A percentile compares a stretch with the other conserved stretches of the same genome.
Conservation (phyloP, 371 early-diverging fungal genomes). For the Cokeromyces recurvatus region DNA sequence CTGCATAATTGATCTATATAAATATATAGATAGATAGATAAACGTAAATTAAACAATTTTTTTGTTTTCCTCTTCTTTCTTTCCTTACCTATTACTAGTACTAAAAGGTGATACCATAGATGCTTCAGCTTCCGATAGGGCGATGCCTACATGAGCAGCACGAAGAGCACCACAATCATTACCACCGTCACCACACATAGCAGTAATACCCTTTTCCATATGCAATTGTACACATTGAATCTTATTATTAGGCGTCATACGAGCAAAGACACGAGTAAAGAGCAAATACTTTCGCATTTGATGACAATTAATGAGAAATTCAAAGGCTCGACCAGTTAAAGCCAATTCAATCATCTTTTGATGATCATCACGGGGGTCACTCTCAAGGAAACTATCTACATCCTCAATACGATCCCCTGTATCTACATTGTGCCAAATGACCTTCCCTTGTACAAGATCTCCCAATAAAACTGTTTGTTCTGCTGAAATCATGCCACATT, state of each 20-base stretch:
- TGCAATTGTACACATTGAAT: slow-evolving; percentile 62
- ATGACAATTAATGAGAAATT: slow-evolving; percentile 30
- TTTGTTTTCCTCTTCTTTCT: too few species aligned
- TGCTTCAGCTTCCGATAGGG: slow-evolving; percentile 78
- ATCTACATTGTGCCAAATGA: slow-evolving; percentile 51
- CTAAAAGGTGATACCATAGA: slow-evolving; percentile 85
- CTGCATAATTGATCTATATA: slow-evolving; percentile 43
- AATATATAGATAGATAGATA: too few species aligned
- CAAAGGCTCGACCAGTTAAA: slow-evolving; percentile 65
- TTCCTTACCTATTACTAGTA: too few species aligned
- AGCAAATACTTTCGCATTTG: slow-evolving; percentile 41
- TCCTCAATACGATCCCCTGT: slow-evolving; percentile 22
- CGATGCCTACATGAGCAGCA: slow-evolving; percentile 88
- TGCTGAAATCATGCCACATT: slow-evolving; percentile 64
- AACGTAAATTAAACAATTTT: too few species aligned
- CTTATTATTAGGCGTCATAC: slow-evolving; percentile 73
- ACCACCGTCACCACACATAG: slow-evolving; percentile 93
- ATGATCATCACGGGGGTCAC: slow-evolving; percentile 3
- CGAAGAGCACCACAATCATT: slow-evolving; percentile 93
- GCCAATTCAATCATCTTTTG: slow-evolving; percentile 51
- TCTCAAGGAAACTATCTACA: slow-evolving; percentile 21
- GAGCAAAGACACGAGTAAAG: slow-evolving; percentile 61
- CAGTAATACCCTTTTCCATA: slow-evolving; percentile 67
- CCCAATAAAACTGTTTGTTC: slow-evolving; percentile 35
- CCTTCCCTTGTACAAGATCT: slow-evolving; percentile 26